Conservation (phyloP, 495 filamentous ascomycete genomes). For the Penicillium simplicissimum region DNA sequence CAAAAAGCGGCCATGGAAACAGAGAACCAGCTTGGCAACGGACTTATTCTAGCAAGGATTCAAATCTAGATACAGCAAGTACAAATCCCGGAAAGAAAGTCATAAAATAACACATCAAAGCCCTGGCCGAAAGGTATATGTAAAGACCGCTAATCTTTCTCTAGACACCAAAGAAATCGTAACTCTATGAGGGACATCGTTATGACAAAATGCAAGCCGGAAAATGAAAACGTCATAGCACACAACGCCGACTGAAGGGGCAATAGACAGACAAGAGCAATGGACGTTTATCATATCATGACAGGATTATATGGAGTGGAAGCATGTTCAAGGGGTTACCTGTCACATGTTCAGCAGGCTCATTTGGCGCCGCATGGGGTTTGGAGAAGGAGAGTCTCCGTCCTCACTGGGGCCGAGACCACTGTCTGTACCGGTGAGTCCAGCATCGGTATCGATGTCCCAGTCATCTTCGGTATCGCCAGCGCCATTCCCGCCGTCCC, state of each 20-base stretch:
- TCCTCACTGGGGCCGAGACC: conserved; percentile 58
- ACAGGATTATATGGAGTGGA: background rate
- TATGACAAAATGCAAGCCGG: conserved; percentile 2
- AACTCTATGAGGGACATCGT: conserved; percentile 16
- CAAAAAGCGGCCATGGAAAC: too few relatives aligned
- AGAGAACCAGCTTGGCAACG: too few relatives aligned
- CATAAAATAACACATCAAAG: background rate
- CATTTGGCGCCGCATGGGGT: conserved; percentile 68
- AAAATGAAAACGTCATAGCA: conserved; percentile 7
- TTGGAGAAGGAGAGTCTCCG: conserved; percentile 60
- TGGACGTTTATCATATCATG: background rate
- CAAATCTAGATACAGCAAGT: background rate
- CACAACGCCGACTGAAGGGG: background rate
- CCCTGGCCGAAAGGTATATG: conserved; percentile 7
- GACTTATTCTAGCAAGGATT: too few relatives aligned
- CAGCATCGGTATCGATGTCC: conserved; percentile 82
- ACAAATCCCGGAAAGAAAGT: background rate
- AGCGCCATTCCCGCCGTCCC: conserved; percentile 49
- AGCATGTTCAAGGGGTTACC: background rate
- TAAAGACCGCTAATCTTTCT: conserved; percentile 22
- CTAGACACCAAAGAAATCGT: conserved; percentile 10
- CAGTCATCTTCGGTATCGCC: conserved; percentile 50
- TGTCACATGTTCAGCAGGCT: conserved; percentile 55
- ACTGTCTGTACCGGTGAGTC: conserved; percentile 53
- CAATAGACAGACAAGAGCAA: background rate